Base-by-base conservation (phyloP, 768 basidiomycete species). In the Lyophyllum semitale region DNA sequence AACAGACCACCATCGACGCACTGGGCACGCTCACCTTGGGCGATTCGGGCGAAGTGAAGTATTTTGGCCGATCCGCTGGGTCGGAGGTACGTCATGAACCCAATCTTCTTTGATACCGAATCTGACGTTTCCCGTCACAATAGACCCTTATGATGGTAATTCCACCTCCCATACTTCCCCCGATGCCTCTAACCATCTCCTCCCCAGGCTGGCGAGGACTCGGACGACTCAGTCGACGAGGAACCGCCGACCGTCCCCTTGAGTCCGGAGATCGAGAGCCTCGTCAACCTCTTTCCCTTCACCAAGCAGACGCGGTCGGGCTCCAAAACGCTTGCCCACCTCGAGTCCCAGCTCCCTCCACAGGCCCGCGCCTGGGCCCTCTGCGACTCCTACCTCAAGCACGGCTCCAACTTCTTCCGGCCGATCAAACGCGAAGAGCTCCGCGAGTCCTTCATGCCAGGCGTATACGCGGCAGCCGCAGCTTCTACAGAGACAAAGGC, bases 21-120 rank as follows among this genome's bases (percentile, higher is more conserved):
- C 68, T 87, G n/a, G 87, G 86, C 0, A 85, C 86, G 1, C 62
- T 88, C 51, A 84, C 85, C 2, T 67, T 88, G 9, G 81, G 79
- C 26, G 83, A 82, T 48, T 76, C 81, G 13, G 87, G 86, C 17
- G 76, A 82, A 53, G 75, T 82, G 53, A 84, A 82, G 60, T 88
- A 86, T 62, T 85, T 85, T 60, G 87, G 87, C 17, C 73, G 82
- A 25, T 83, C 83, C 8, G 85, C 83, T 33, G 84, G 84, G 2
- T 80, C 83, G n/a, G 84, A 87, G 73, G 78, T 81, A 47, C 41
- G 68, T 59, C 48, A 50, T 23, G 4, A n/a, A 6, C 11, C 25
- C 51, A 22, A 33, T 40, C 27, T 44, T 52, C 7, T 8, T 26
- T 26, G 17, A 8, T 15, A 0, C 12, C 11, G 11, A 5, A 2